These are phyloP conservation scores for Cyanophora paradoxa DNA, from an alignment of 78 protist genomes.

Conservation along the genomic window DNA sequence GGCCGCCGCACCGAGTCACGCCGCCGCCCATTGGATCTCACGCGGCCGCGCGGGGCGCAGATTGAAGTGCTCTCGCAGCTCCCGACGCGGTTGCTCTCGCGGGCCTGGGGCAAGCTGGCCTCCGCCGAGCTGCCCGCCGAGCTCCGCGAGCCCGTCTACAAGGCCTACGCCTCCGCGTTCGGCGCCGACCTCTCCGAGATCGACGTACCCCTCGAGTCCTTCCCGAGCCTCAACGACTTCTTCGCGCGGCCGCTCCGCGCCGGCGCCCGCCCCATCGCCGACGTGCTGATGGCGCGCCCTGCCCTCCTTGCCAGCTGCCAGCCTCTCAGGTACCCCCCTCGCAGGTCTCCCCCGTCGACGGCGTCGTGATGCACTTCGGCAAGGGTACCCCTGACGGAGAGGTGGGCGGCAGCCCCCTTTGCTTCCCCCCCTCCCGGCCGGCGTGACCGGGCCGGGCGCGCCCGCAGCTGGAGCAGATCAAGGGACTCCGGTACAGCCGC, in stretches of 20 bases:
- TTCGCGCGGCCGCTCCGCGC: constrained; percentile 16
- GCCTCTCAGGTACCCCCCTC: neutral
- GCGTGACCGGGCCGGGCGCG: too few relatives aligned
- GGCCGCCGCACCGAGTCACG: too few relatives aligned
- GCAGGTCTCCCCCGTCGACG: constrained; percentile 49
- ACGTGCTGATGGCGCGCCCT: too few relatives aligned
- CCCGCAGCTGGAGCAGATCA: constrained; percentile 51
- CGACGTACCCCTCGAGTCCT: constrained; percentile 36
- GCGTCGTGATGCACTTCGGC: constrained; percentile 43
- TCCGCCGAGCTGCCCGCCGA: too few relatives aligned
- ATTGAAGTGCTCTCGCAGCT: neutral
- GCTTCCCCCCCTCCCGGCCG: too few relatives aligned
- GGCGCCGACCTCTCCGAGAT: constrained; percentile 47
- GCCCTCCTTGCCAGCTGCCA: too few relatives aligned
- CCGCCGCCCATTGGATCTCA: too few relatives aligned
- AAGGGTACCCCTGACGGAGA: constrained; percentile 16
- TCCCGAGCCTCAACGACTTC: constrained; percentile 46
- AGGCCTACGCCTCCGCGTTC: constrained; percentile 43
- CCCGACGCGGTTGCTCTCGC: neutral
- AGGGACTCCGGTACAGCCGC: constrained; percentile 42
- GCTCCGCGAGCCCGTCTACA: constrained; percentile 32
- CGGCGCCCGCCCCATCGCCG: constrained; percentile 9
- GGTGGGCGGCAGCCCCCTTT: too few relatives aligned
- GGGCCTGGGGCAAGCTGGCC: neutral
- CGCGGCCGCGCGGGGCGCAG: too few relatives aligned